Percentiles rank a stretch among this genome's conserved stretches.
These are phyloP conservation scores for Chlamydomonas eustigma DNA, from an alignment of 139 green algal genomes.

Conservation along the genomic window DNA sequence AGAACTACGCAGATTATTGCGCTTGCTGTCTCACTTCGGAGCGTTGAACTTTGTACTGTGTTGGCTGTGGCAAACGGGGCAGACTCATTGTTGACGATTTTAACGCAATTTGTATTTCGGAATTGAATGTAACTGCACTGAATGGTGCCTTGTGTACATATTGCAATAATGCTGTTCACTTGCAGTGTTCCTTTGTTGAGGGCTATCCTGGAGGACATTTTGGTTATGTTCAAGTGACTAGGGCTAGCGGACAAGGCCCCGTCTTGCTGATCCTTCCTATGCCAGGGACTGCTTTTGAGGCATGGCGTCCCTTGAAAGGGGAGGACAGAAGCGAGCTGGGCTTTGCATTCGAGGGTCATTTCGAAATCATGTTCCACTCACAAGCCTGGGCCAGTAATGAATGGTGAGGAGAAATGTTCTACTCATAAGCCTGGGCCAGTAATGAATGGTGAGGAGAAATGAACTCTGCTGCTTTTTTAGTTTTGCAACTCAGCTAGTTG, in stretches of 20 bases:
- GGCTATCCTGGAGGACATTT: not conserved
- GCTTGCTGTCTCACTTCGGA: no score
- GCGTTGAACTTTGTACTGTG: no score
- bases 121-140: no score
- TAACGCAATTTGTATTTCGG: no score
- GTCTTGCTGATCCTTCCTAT: slow-evolving; percentile 12
- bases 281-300: slow-evolving; percentile 14
- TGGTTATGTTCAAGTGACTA: slow-evolving; percentile 15
- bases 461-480: not conserved
- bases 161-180: no score
- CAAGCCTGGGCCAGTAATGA: slow-evolving; percentile 21
- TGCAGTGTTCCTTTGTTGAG: slow-evolving; percentile 5
- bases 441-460: slow-evolving; percentile 27
- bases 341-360: slow-evolving; percentile 22
- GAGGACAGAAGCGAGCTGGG: slow-evolving; percentile 9
- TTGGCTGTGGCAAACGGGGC: no score
- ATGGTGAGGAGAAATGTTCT: slow-evolving; percentile 18
- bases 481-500: not conserved
- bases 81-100: no score
- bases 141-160: no score
- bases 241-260: slow-evolving; percentile 1
- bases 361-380: slow-evolving; percentile 16
- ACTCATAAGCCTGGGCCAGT: slow-evolving; percentile 15
- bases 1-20: no score
- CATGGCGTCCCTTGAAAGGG: slow-evolving; percentile 16